Base-by-base conservation (phyloP, 352 stramenopile genomes). In the Globisporangium cederbergense region DNA sequence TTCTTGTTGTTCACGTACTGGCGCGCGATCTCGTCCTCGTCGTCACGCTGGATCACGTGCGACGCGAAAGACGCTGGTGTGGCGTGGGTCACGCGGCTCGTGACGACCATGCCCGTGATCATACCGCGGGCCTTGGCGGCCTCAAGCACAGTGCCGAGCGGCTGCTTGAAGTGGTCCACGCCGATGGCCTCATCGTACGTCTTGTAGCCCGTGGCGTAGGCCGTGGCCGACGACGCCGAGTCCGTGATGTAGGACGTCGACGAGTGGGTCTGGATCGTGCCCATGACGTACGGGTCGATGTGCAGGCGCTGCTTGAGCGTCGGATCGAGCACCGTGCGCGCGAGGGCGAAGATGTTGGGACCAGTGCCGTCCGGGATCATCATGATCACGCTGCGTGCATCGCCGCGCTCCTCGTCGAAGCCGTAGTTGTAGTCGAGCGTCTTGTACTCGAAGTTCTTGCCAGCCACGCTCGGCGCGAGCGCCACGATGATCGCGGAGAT, bases 1-100 rank as follows among this genome's bases (percentile, higher is more conserved):
- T 89, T 88, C 65, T 86, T 81, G 75, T 88, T 90, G 22, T 70
- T 70, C 11, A 83, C 74, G 62, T 90, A 88, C 62, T 88, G 78
- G 7, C 74, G 66, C 53, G 78, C 81, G 49, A 88, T 88, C 30
- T 74, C 72, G 53, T 80, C 74, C 54, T 89, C 78, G 49, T 73
- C 75, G 55, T 86, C 72, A 28, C 80, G 80, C 42, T 86, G 68
- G 36, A 75, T 57, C 11, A 89, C 75, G 57, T 88, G 80, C 2
- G 80, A 66, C 18, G 75, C 80, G 32, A 89, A 89, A 9, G 73
- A 75, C 0, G 76, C 80, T 1, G 80, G 80, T 4, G 80, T 89
- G 1, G 80, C 80, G 67, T 88, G 78, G 11, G 78, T 88, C 42
- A 90, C 81, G 25, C 80, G 80, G 47, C 76, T 81, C 2, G 80